A percentile compares a stretch with the other conserved stretches of the same genome.
Conservation (phyloP, 2,329 filamentous ascomycete genomes). For the Rhynchosporium agropyri region DNA sequence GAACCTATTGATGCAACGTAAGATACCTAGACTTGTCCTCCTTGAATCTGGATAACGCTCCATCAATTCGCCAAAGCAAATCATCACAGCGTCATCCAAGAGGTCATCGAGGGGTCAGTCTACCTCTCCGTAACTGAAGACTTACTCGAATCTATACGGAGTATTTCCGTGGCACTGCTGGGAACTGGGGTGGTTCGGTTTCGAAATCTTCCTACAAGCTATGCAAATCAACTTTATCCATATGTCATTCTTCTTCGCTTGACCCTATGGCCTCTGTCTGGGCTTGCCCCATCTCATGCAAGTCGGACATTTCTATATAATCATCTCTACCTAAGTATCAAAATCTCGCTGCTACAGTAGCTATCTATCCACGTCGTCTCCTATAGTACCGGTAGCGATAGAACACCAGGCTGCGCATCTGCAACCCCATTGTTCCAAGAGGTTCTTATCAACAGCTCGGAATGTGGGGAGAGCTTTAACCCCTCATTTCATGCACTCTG, state of each 20-base stretch:
- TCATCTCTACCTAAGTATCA: background rate
- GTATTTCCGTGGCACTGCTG: constrained; percentile 1
- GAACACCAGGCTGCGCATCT: background rate
- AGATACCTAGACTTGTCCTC: background rate
- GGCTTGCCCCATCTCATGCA: constrained; percentile 10
- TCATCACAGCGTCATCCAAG: constrained; percentile 10
- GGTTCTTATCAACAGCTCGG: background rate
- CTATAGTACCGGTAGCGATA: background rate
- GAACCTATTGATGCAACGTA: background rate
- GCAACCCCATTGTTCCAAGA: constrained; percentile 2
- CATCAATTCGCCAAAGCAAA: constrained; percentile 9
- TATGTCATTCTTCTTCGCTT: background rate
- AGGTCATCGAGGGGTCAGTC: background rate
- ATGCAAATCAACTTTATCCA: background rate
- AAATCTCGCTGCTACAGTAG: background rate
- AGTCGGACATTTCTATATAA: background rate
- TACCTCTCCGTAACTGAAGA: constrained; percentile 3
- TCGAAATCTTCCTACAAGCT: background rate
- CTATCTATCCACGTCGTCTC: background rate
- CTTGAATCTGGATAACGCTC: constrained; percentile 11
- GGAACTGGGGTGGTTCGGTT: background rate
- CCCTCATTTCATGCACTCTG: constrained; percentile 15
- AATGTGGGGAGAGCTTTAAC: constrained; percentile 16
- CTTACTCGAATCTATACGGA: background rate
- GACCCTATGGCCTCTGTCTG: background rate